Evolutionary conservation across 192 early-diverging fungal species (phyloP), one percentile per base, ranked within the genome.

Genomic region (Piromyces sp.): DNA sequence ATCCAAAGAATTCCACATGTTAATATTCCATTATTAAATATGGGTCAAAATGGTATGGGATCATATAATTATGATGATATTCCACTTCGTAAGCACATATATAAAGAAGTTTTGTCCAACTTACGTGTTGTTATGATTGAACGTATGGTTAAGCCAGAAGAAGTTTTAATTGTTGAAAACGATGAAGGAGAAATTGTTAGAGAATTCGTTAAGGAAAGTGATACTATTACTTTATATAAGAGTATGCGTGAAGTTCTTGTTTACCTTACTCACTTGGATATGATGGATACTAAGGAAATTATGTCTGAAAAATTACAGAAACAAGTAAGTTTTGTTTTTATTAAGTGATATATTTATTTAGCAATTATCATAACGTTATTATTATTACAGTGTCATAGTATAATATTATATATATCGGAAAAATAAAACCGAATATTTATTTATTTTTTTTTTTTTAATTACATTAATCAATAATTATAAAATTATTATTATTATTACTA

Each of bases 131-230:
- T 98, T 97, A 58, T 98, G 96, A 99, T 99, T 84, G 96, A 97
- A 85, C 90, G 94, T 81, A 99, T 99, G 98, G 97, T 97, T 36
- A 95, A 95, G 80, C 98, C 98, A 36, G 97, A 99, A 86, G 98
- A 99, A 89, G 95, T 96, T 13, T 88, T 99, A 33, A 93, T 99
- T 80, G 96, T 97, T 29, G 96, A 98, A 84, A 98, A 99, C 86
- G 98, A 99, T 82, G 96, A 99, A 84, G 98, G 98, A 78, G 98
- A 98, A 88, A 96, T 98, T 88, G 97, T 99, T 28, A 93, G 98
- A 78, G 98, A 98, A 87, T 93, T 93, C 37, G 88, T 98, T 85
- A 97, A 97, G 86, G 98, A 98, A 86, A 95, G 95, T 81, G 97
- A 99, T 86, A 99, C 97, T 31, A 97, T 99, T 83, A 94, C 94